Conservation (phyloP, 2,329 filamentous ascomycete genomes). For the Nigrospora oryzae region DNA sequence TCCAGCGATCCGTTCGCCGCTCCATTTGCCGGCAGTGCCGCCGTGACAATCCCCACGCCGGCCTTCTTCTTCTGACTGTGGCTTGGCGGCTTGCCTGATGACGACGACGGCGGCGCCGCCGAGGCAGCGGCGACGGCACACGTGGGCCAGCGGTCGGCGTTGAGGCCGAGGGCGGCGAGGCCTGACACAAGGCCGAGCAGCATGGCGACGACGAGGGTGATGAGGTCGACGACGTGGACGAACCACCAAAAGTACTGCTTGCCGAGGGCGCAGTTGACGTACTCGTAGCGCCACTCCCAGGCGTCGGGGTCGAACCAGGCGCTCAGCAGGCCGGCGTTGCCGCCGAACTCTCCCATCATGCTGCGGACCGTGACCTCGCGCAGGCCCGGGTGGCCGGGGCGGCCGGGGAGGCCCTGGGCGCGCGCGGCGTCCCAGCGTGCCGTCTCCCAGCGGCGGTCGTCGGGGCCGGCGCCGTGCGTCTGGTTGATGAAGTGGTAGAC, state of each 20-base stretch:
- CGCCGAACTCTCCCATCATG: constrained; percentile 97
- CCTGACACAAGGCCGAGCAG: constrained; percentile 14
- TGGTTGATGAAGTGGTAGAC: constrained; percentile 75
- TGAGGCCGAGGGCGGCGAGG: neutral
- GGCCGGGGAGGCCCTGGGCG: constrained; percentile 28
- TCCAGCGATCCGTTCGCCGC: no score
- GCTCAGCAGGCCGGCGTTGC: constrained; percentile 81
- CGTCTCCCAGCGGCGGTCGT: constrained; percentile 41
- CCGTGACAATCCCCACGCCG: no score
- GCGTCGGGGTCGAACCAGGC: constrained; percentile 73
- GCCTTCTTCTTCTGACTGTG: no score
- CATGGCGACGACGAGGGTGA: constrained; percentile 24
- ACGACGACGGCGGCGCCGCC: no score
- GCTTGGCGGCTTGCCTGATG: no score
- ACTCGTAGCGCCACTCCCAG: constrained; percentile 77
- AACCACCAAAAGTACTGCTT: constrained; percentile 93
- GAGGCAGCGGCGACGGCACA: neutral
- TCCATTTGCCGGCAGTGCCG: no score
- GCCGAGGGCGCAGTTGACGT: constrained; percentile 69
- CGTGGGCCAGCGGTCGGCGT: constrained; percentile 3
- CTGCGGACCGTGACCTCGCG: constrained; percentile 89
- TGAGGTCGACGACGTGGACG: constrained; percentile 66
- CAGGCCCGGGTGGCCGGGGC: constrained; percentile 49
- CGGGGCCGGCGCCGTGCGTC: constrained; percentile 29
- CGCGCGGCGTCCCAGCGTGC: constrained; percentile 37